Evolutionary conservation across 2,329 filamentous ascomycete species (phyloP), one percentile per base, ranked within the genome.

Genomic region (Colletotrichum melonis): DNA sequence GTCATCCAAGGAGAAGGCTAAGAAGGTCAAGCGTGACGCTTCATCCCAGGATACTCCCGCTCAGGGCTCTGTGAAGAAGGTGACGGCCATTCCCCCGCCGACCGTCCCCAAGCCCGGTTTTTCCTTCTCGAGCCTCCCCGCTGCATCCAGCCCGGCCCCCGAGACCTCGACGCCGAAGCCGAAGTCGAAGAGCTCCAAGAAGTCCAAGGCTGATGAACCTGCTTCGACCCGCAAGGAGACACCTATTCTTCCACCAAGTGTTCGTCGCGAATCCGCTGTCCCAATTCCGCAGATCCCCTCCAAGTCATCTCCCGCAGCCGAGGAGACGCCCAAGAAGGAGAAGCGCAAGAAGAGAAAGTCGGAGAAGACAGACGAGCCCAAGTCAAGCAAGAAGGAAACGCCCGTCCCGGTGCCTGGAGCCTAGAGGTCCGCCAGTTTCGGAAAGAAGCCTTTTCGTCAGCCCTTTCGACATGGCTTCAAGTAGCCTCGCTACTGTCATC

Each of bases 1-100:
- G 68, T 77, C 83, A n/a, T 75, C 76, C 63, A 76, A 78, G 59
- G 81, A 82, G 26, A 84, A 84, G 78, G 82, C 84, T 76, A 83
- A 82, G 70, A 84, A 82, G 76, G 81, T 79, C 49, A 76, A 75
- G 55, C 78, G 80, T 5, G 80, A 80, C 55, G 74, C 77, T 38
- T 60, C 69, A 12, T 67, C 75, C 35, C 63, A n/a, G 46, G 46
- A 57, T 46, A 24, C 32, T 32, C 49, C 52, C 55, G 52, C 28
- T 42, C 19, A 67, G 38, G 67, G 38, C 32, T 62, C 74, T 32
- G 67, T 74, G 8, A 81, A 80, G 78, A 82, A 81, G 75, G 76
- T 80, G 59, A 82, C 81, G 5, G 79, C 80, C 7, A 73, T 83
- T 2, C 77, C 77, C 8, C 78, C 82, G 24, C 83, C 83, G 2